phyloP scores from a whole-genome alignment of 805 yeast genomes.

The Hanseniaspora clermontiae region DNA sequence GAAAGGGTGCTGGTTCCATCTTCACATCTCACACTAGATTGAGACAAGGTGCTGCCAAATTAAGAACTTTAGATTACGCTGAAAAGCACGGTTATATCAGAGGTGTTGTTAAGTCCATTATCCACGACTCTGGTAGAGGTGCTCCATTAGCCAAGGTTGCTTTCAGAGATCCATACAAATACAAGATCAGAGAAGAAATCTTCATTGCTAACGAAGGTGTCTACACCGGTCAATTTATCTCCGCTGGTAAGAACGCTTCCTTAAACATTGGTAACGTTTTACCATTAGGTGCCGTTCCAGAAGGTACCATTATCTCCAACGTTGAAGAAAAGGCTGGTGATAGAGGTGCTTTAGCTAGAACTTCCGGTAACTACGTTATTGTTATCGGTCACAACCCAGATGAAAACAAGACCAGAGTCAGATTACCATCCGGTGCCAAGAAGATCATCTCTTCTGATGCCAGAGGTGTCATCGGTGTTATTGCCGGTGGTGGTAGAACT shows the following conservation, averaged over 20 bases:
- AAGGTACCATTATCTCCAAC: constrained; percentile 97
- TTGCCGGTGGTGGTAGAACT: constrained; percentile 99
- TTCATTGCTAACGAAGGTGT: constrained; percentile 99
- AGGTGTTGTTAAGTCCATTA: constrained; percentile 96
- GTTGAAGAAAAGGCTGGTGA: constrained; percentile 98
- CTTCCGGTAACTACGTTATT: constrained; percentile 99
- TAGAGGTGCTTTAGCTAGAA: constrained; percentile 99
- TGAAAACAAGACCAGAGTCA: constrained; percentile 97
- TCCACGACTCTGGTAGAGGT: constrained; percentile 99
- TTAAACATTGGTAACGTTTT: constrained; percentile 93
- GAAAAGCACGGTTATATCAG: constrained; percentile 99
- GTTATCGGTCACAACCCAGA: constrained; percentile 99
- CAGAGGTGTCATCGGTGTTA: constrained; percentile 99
- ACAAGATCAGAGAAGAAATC: constrained; percentile 94
- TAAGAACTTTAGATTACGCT: constrained; percentile 97
- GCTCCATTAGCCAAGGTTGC: constrained; percentile 99
- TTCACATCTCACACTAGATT: constrained; percentile 99
- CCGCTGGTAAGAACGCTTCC: constrained; percentile 98
- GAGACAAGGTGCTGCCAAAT: constrained; percentile 99
- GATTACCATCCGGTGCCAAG: constrained; percentile 98
- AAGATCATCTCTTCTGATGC: constrained; percentile 89
- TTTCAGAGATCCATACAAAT: constrained; percentile 99
- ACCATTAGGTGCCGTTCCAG: constrained; percentile 95
- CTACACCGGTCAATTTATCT: constrained; percentile 97
- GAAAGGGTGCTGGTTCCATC: constrained; percentile 99